Evolutionary conservation across 129 eudicot genomes (phyloP), one percentile per base, ranked within the genome.

Genomic region (Logfia minima): DNA sequence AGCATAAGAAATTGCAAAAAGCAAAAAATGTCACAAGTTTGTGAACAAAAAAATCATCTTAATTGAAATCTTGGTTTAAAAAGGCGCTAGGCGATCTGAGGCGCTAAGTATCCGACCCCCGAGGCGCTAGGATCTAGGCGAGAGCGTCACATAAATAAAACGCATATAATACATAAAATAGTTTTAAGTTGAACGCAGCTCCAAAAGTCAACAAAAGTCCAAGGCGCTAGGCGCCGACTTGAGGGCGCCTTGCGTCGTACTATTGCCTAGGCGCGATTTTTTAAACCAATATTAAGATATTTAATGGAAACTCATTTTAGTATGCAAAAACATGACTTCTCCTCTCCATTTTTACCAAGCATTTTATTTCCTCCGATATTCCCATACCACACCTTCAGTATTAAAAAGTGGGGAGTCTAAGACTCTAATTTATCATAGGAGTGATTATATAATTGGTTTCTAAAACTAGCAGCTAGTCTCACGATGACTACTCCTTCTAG

Each of bases 1-100:
- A 56, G 55, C 21, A 29, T 31, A 29, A 72, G 41, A 72, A 72
- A 31, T 31, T 10, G 77, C 56, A 59, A 22, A 72, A 59, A 34
- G 2, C 2, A 26, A 26, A 26, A 26, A 26, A 26, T 26, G 29
- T 1, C 16, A 58, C 8, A 22, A 59, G 3, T 21, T 59, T 59
- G 28, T 21, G 60, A 21, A 8, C 16, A 59, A 59, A 59, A 59
- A 59, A 59, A 4, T 9, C 65, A 60, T 22, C 65, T 18, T 19
- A 19, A 18, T 55, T 55, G 8, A 18, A 55, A 24, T 24, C 26
- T 24, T 24, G 26, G 26, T 24, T 24, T 24, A 24, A 24, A 24
- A 24, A 24, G 26, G 26, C 26, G 26, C 26, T 24, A 24, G 26
- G 26, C 1, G 26, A 24, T 24, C 26, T 1, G 1, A 24, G 26